Evolutionary conservation across 352 stramenopile species (phyloP).

Genomic region (Globisporangium abappressorium): DNA sequence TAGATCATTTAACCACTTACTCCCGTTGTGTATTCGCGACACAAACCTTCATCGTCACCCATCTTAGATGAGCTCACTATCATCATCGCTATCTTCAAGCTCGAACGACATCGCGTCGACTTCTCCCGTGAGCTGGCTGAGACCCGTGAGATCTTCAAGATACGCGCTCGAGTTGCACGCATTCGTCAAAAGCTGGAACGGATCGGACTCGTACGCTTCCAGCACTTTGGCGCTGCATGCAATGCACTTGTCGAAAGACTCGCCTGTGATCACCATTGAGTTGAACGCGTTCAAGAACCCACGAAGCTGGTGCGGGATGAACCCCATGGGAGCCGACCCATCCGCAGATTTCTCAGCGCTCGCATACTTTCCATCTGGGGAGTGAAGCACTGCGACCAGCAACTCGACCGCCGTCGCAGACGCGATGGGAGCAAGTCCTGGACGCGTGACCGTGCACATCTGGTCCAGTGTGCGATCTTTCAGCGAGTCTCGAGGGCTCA

Average conservation of each 20-base stretch:
- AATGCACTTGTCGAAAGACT: slow-evolving; percentile 95
- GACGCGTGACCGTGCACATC: slow-evolving; percentile 99
- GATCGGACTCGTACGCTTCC: slow-evolving; percentile 65
- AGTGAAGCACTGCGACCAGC: slow-evolving; percentile 94
- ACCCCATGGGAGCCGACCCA: slow-evolving; percentile 57
- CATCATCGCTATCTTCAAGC: slow-evolving; percentile 66
- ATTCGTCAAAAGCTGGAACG: slow-evolving; percentile 49
- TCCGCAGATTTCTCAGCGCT: slow-evolving; percentile 58
- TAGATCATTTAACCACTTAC: not conserved
- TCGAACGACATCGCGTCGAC: slow-evolving; percentile 65
- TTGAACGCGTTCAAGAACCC: slow-evolving; percentile 93
- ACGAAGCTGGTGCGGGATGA: slow-evolving; percentile 94
- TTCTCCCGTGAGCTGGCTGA: slow-evolving; percentile 55
- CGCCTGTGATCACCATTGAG: slow-evolving; percentile 74
- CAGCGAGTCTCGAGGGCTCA: slow-evolving; percentile 96
- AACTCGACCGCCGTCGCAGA: slow-evolving; percentile 95
- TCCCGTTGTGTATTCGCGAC: not conserved
- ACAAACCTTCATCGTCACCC: not conserved
- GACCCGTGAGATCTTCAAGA: slow-evolving; percentile 76
- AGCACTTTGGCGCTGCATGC: slow-evolving; percentile 92
- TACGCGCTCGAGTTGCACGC: slow-evolving; percentile 72
- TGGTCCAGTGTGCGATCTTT: slow-evolving; percentile 98
- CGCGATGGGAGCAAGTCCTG: slow-evolving; percentile 92
- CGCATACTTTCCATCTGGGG: slow-evolving; percentile 74
- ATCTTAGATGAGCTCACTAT: slow-evolving; percentile 50